Evolutionary conservation across 2,329 filamentous ascomycete genomes (phyloP).

Genomic region (Fusarium nisikadoi): DNA sequence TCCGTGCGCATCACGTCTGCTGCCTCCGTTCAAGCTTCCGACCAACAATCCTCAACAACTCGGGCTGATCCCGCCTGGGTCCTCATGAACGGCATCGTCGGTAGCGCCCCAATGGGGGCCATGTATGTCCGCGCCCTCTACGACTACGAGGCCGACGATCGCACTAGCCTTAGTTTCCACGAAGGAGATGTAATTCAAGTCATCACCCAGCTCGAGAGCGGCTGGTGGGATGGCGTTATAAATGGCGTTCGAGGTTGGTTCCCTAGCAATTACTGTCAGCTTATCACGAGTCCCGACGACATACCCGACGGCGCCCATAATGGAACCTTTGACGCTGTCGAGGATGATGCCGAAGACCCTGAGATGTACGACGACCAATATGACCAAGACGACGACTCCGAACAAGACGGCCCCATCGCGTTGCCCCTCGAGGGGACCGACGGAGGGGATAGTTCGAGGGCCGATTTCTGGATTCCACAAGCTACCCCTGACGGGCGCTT

Average conservation of each 20-base stretch:
- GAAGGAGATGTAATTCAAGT: conserved; percentile 98
- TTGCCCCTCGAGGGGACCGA: conserved; percentile 76
- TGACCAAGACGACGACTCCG: conserved; percentile 74
- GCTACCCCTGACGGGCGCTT: conserved; percentile 91
- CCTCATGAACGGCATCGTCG: conserved; percentile 70
- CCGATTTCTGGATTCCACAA: conserved; percentile 98
- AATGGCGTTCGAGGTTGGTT: conserved; percentile 98
- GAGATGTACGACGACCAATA: conserved; percentile 75
- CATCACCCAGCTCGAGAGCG: conserved; percentile 96
- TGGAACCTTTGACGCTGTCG: conserved; percentile 62
- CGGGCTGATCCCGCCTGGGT: conserved; percentile 44
- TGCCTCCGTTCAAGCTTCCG: conserved; percentile 42
- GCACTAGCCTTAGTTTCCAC: conserved; percentile 95
- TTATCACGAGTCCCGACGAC: conserved; percentile 81
- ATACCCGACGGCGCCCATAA: conserved; percentile 70
- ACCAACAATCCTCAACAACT: conserved; percentile 38
- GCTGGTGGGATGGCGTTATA: conserved; percentile 99
- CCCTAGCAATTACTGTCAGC: conserved; percentile 97
- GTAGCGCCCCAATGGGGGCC: conserved; percentile 69
- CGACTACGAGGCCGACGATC: conserved; percentile 97
- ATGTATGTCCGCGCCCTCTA: conserved; percentile 97
- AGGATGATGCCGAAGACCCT: conserved; percentile 72
- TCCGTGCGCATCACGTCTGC: conserved; percentile 44
- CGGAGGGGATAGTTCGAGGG: conserved; percentile 76
- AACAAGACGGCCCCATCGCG: conserved; percentile 67